Base-by-base conservation (phyloP, 1,284 basidiomycete species). In the Meripilus lineatus region DNA sequence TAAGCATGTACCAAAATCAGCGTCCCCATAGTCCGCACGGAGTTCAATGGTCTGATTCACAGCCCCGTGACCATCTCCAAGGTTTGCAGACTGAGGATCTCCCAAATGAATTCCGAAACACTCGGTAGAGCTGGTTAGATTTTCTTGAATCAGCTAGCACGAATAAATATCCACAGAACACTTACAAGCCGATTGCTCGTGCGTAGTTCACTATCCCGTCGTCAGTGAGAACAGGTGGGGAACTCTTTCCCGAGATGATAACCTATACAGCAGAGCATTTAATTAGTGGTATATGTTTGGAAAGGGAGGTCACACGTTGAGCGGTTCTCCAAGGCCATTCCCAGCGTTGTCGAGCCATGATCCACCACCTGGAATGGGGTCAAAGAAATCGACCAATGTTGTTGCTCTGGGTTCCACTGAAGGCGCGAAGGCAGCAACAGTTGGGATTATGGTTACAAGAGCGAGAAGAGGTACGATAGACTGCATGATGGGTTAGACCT, bases 101-200 rank as follows among this genome's bases (percentile, higher is more conserved):
- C 84, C 84, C 10, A 77, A 51, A 54, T 84, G 85, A 47, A 88
- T 62, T 20, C 79, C 84, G 23, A 88, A 60, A 58, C 86, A 89
- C 60, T 89, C 85, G 40, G 72, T 71, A 11, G 85, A 83, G 59
- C 83, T 84, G 32, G 8, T n/a, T n/a, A 17, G 17, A 20, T 32
- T 20, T 30, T n/a, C 14, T 22, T 7, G 2, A 25, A 15, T 36
- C 38, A 24, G 15, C 32, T 13, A 22, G 13, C 15, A 38, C 13
- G 15, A 15, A 8, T 25, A 32, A 28, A 41, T 34, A 11, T 28
- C 36, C 37, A 14, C 41, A 3, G 42, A 20, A 20, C 40, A 59
- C 67, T 53, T 57, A 81, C 81, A 81, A 81, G 70, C 84, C 78
- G 37, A 82, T 74, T 1, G 81, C 72, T 74, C 60, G 68, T 0